These are phyloP conservation scores for Yamadazyma taylorii DNA, from an alignment of 1,139 yeast species.

Conservation along the genomic window DNA sequence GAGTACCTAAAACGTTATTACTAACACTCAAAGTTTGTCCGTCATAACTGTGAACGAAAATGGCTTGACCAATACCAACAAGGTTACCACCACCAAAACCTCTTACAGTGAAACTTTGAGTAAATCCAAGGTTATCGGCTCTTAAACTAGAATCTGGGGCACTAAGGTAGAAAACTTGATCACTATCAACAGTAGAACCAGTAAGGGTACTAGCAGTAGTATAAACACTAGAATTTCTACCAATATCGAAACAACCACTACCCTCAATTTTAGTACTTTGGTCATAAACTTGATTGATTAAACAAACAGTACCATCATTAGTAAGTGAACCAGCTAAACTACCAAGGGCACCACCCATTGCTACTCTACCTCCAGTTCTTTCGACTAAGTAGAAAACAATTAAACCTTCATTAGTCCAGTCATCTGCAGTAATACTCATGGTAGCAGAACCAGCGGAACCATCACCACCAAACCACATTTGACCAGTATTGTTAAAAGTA, in stretches of 20 bases:
- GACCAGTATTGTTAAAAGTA: constrained; percentile 16
- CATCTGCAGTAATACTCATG: constrained; percentile 10
- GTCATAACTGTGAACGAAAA: constrained; percentile 13
- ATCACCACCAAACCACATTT: constrained; percentile 10
- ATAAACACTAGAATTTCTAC: constrained; percentile 21
- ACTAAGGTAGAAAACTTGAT: constrained; percentile 26
- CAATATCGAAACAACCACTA: constrained; percentile 29
- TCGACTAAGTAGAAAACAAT: constrained; percentile 21
- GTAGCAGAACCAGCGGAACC: constrained; percentile 7
- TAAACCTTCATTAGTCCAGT: constrained; percentile 28
- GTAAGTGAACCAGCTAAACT: constrained; percentile 17
- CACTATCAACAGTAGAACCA: constrained; percentile 13
- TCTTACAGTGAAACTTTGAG: constrained; percentile 26
- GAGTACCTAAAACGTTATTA: constrained; percentile 5
- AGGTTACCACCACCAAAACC: constrained; percentile 35
- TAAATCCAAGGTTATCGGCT: constrained; percentile 19
- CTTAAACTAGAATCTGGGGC: constrained; percentile 19
- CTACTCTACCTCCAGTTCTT: constrained; percentile 19
- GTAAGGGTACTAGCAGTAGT: constrained; percentile 19
- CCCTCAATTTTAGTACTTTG: constrained; percentile 28
- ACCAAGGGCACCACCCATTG: constrained; percentile 20
- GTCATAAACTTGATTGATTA: constrained; percentile 22
- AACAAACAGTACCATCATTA: constrained; percentile 33
- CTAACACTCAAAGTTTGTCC: constrained; percentile 11
- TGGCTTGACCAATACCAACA: constrained; percentile 22